Evolutionary conservation across 2,329 filamentous ascomycete species (phyloP).

Genomic region (Fusarium xylarioides): DNA sequence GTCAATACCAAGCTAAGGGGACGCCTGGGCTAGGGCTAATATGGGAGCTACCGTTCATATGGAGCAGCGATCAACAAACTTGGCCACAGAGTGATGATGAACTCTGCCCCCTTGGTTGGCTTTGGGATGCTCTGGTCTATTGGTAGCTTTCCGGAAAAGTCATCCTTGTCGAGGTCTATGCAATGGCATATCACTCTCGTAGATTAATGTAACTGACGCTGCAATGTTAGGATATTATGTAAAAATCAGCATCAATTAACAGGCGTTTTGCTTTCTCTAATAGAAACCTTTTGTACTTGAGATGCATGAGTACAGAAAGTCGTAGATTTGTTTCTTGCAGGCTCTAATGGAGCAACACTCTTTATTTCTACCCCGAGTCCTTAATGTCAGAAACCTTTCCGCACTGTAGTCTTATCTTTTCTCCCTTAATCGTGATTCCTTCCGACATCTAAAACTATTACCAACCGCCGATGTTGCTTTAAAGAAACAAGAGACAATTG

Average conservation of each 20-base stretch:
- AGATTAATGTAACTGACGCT: too few relatives aligned
- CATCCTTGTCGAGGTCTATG: background rate
- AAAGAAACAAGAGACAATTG: background rate
- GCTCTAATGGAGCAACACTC: background rate
- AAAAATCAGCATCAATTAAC: too few relatives aligned
- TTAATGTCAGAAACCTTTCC: background rate
- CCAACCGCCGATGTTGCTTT: background rate
- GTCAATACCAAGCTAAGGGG: background rate
- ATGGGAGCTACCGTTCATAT: background rate
- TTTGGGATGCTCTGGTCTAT: background rate
- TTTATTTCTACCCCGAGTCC: background rate
- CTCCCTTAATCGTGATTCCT: too few relatives aligned
- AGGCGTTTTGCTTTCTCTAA: too few relatives aligned
- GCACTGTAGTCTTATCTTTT: fast-evolving
- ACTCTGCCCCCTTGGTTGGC: fast-evolving
- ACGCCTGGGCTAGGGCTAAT: background rate
- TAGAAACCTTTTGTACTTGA: too few relatives aligned
- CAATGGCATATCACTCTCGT: background rate
- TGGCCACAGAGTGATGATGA: background rate
- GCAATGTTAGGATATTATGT: too few relatives aligned
- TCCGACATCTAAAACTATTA: too few relatives aligned
- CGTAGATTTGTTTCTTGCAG: too few relatives aligned
- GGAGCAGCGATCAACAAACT: background rate
- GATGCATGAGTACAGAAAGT: too few relatives aligned
- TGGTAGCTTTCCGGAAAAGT: fast-evolving